These are phyloP conservation scores for Sporothrix phasma DNA, from an alignment of 2,329 filamentous ascomycete genomes.

Conservation along the genomic window DNA sequence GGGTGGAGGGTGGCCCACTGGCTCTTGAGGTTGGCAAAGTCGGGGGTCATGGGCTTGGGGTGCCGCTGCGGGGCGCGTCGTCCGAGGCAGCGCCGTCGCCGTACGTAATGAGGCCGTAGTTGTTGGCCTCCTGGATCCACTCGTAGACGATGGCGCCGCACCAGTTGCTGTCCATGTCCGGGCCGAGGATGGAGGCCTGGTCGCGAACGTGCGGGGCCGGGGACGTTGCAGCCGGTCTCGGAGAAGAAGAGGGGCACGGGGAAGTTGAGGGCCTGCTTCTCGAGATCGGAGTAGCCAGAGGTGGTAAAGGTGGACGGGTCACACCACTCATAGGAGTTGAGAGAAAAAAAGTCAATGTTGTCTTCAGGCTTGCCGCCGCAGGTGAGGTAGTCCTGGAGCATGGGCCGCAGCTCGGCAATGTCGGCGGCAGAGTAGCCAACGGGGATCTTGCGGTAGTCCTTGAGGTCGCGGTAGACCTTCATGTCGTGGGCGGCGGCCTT, in stretches of 20 bases:
- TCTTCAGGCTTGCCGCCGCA: conserved; percentile 62
- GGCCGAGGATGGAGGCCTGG: conserved; percentile 66
- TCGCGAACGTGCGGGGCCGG: conserved; percentile 55
- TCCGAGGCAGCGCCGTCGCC: conserved; percentile 49
- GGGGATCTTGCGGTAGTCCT: conserved; percentile 71
- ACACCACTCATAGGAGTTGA: conserved; percentile 83
- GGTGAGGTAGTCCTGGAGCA: conserved; percentile 62
- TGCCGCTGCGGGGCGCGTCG: conserved; percentile 61
- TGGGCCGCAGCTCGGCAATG: conserved; percentile 57
- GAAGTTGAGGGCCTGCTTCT: conserved; percentile 57
- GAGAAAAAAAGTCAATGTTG: conserved; percentile 69
- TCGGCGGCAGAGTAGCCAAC: conserved; percentile 83
- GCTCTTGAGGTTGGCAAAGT: conserved; percentile 66
- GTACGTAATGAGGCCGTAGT: conserved; percentile 75
- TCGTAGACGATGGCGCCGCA: conserved; percentile 81
- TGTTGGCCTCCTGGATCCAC: conserved; percentile 77
- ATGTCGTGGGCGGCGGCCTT: conserved; percentile 73
- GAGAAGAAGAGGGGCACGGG: conserved; percentile 84
- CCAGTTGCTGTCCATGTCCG: conserved; percentile 58
- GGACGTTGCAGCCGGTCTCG: conserved; percentile 73
- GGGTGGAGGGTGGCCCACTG: conserved; percentile 68
- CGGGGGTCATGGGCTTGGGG: conserved; percentile 60
- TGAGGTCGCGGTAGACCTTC: conserved; percentile 67
- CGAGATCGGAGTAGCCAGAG: conserved; percentile 61
- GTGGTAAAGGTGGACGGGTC: conserved; percentile 46